Conservation (phyloP, 495 filamentous ascomycete genomes). For the Durotheca rogersii region DNA sequence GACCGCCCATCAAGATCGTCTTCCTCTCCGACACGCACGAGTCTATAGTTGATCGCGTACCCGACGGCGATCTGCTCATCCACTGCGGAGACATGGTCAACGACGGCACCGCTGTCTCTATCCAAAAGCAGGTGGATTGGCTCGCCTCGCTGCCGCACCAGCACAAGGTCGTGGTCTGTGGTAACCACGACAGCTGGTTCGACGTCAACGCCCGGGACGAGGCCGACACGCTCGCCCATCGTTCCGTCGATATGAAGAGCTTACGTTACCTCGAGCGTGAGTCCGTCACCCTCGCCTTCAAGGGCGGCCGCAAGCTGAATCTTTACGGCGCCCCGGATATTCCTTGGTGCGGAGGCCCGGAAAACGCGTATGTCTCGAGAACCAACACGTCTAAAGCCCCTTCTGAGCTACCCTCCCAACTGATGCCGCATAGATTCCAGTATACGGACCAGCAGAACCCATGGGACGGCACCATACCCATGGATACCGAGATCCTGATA, state of each 20-base stretch:
- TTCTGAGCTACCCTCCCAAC: background rate
- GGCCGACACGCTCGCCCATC: conserved; percentile 37
- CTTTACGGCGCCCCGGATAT: conserved; percentile 57
- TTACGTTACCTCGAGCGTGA: conserved; percentile 55
- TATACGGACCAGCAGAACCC: conserved; percentile 44
- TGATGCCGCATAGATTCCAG: conserved; percentile 44
- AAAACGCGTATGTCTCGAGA: conserved; percentile 57
- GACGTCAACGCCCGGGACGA: conserved; percentile 54
- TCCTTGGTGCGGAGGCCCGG: conserved; percentile 49
- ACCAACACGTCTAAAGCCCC: background rate
- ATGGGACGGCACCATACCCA: conserved; percentile 61
- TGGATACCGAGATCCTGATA: conserved; percentile 76
- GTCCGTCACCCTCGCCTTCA: conserved; percentile 48
- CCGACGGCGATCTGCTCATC: conserved; percentile 80
- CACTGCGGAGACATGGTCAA: conserved; percentile 86
- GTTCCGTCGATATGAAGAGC: conserved; percentile 45
- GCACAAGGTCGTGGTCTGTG: conserved; percentile 79
- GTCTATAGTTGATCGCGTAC: conserved; percentile 56
- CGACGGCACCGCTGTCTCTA: conserved; percentile 65
- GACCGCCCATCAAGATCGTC: conserved; percentile 65
- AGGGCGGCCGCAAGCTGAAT: conserved; percentile 52
- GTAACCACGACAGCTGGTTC: conserved; percentile 88
- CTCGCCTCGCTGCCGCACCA: conserved; percentile 66
- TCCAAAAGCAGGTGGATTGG: conserved; percentile 82
- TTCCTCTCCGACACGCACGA: conserved; percentile 91